Evolutionary conservation across 371 early-diverging fungal species (phyloP).

Genomic region (Mucor indicus): DNA sequence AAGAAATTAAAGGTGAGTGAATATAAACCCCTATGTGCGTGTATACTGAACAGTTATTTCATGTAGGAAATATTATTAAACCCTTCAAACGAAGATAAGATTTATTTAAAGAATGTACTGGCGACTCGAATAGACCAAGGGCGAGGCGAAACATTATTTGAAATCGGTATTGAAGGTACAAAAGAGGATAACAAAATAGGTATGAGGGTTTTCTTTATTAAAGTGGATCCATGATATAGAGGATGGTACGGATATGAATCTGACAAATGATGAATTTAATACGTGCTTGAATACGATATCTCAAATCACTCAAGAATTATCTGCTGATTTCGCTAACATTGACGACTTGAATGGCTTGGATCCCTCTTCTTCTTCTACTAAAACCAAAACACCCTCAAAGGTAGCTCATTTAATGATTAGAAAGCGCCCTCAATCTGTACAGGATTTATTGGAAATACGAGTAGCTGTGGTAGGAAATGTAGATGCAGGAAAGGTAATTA

Average conservation of each 20-base stretch:
- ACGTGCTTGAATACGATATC: conserved; percentile 46
- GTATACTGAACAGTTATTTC: not conserved
- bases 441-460: conserved; percentile 81
- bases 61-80: conserved; percentile 36
- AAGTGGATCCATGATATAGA: conserved; percentile 49
- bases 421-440: conserved; percentile 61
- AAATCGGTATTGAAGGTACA: conserved; percentile 80
- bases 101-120: conserved; percentile 41
- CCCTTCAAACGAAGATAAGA: conserved; percentile 41
- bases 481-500: conserved; percentile 62
- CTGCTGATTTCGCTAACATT: conserved; percentile 67
- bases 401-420: conserved; percentile 68
- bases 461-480: conserved; percentile 93
- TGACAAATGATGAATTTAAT: conserved; percentile 60
- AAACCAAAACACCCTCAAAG: conserved; percentile 5
- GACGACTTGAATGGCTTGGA: conserved; percentile 39
- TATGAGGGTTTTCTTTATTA: too few species aligned
- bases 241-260: conserved; percentile 68
- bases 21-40: too few species aligned
- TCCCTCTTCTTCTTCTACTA: too few species aligned
- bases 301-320: conserved; percentile 40
- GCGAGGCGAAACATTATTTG: conserved; percentile 74
- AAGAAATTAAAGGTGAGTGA: not conserved
- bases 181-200: too few species aligned
- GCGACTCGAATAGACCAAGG: conserved; percentile 57